Base-by-base conservation (phyloP, 495 filamentous ascomycete species). In the Penicilliopsis zonata region DNA sequence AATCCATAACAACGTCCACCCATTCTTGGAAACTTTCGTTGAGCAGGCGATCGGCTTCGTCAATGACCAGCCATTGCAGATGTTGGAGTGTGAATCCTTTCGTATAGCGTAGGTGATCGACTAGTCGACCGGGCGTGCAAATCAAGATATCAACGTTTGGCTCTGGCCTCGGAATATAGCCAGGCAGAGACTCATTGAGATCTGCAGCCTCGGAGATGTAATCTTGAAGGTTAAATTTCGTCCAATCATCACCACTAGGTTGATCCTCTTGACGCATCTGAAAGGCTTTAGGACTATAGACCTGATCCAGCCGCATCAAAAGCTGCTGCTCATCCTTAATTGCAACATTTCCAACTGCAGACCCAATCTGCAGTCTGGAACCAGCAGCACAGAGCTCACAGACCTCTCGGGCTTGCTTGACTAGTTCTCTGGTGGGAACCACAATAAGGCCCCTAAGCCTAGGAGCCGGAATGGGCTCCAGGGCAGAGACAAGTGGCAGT, bases 21-120 rank as follows among this genome's bases (percentile, higher is more conserved):
- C 87, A 96, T 44, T 90, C 79, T 46, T 95, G 87, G 50, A 87
- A 96, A 40, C 79, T 85, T 49, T 94, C 82, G 13, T 86, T 81
- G 3, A 96, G 75, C 5, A 96, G 61, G 40, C 87, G 76, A 54
- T 96, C 90, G 0, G 87, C 90, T 58, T 98, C 90, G 46, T 98
- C 90, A 18, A 96, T 81, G 13, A 93, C 73, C 13, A 88, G 65
- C 86, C 85, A 96, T 40, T 78, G 70, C 4, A 90, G 65, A 53
- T 78, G 69, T 20, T 77, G 65, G 30, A 86, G 61, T 3, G 65
- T 73, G 46, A 94, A 93, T 2, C 88, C 82, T 8, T 72, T 71
- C 2, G 90, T 94, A 38, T 76, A 71, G 34, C 76, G 74, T 34
- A 95, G 65, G 57, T 98, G 84, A 46, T 96, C 87, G 15, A 98